Percentiles rank a stretch among this genome's conserved stretches.
Evolutionary conservation across 1,139 yeast genomes (phyloP).

Genomic region (Lizanozyma gosingica): DNA sequence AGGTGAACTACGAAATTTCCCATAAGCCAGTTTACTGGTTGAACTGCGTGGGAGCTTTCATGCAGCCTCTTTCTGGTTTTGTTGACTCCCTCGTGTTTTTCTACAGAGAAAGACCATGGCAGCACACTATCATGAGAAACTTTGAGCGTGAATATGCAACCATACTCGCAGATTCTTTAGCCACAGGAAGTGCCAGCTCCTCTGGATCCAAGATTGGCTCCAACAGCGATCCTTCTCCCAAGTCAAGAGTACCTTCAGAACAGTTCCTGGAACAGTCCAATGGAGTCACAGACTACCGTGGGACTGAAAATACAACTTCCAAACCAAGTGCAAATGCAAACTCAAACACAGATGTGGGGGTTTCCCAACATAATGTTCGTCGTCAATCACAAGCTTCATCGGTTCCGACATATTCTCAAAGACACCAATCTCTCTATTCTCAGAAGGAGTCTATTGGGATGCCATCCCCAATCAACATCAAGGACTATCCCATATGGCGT

Average conservation of each 20-base stretch:
- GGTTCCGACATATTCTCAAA: not conserved
- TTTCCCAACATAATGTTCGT: not conserved
- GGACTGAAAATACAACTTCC: not conserved
- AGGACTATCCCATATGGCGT: conserved; percentile 27
- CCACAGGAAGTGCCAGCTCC: not conserved
- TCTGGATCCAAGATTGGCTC: not conserved
- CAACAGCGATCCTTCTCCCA: not conserved
- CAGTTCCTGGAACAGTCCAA: conserved; percentile 9
- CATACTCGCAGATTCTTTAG: conserved; percentile 1
- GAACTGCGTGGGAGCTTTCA: conserved; percentile 57
- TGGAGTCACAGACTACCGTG: not conserved
- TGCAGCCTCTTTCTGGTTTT: conserved; percentile 74
- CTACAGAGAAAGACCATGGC: conserved; percentile 75
- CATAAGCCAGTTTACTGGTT: conserved; percentile 57
- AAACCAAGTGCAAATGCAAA: not conserved
- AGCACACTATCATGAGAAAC: conserved; percentile 33
- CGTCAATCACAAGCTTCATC: not conserved
- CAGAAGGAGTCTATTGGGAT: not conserved
- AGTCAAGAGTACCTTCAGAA: not conserved
- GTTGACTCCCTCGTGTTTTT: conserved; percentile 72
- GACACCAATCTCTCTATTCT: not conserved
- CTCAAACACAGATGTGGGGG: no score
- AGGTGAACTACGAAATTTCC: conserved; percentile 37
- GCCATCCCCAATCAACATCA: conserved; percentile 12
- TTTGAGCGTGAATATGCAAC: conserved; percentile 30